These are phyloP conservation scores for Magnolia changhungtana DNA, from an alignment of 164 flowering plant genomes.

Conservation along the genomic window DNA sequence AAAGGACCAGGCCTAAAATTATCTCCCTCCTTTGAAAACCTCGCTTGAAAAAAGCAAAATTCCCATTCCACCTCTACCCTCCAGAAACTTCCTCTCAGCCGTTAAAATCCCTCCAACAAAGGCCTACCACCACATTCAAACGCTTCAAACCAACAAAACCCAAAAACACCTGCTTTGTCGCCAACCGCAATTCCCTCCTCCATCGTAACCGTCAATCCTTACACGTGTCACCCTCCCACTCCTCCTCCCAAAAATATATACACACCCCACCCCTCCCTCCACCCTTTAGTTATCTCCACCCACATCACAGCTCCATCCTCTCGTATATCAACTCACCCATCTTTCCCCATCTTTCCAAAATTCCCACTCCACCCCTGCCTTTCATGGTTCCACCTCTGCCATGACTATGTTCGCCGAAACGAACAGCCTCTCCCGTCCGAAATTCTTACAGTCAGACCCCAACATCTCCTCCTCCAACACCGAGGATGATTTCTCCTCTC, in stretches of 20 bases:
- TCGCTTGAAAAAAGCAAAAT: too few relatives aligned
- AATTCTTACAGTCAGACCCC: slow-evolving; percentile 27
- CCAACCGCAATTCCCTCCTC: neutral
- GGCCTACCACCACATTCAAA: neutral
- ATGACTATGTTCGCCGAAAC: slow-evolving; percentile 4
- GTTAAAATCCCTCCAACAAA: neutral
- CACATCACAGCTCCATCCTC: neutral
- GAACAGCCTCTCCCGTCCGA: neutral
- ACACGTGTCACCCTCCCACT: neutral
- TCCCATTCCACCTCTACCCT: too few relatives aligned
- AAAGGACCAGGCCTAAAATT: too few relatives aligned
- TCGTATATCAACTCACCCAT: neutral
- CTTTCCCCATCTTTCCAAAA: too few relatives aligned
- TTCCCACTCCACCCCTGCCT: neutral
- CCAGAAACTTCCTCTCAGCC: too few relatives aligned
- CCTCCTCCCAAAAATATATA: neutral
- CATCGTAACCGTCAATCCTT: neutral
- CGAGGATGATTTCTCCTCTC: slow-evolving; percentile 13
- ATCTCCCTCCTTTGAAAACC: too few relatives aligned
- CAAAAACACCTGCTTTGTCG: neutral
- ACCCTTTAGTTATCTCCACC: neutral
- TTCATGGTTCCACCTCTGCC: neutral
- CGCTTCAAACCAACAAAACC: too few relatives aligned
- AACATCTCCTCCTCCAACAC: slow-evolving; percentile 5
- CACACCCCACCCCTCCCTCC: neutral